Percentiles rank a stretch among this genome's conserved stretches.
Evolutionary conservation across 345 rosid genomes (phyloP).

Genomic region (Linum tenue): DNA sequence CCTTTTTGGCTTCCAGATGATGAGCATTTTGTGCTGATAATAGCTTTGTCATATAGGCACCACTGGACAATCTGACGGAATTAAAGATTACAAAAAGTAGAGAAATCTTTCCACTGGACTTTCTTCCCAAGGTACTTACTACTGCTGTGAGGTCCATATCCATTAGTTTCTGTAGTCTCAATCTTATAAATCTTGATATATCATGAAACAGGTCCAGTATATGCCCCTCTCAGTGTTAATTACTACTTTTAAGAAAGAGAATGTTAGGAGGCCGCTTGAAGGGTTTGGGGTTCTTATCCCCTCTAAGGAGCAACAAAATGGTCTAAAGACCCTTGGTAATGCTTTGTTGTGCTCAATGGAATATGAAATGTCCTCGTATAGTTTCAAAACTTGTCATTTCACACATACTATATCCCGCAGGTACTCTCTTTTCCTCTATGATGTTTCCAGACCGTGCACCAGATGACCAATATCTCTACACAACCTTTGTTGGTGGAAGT

Average conservation of each 20-base stretch:
- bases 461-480: slow-evolving; percentile 55
- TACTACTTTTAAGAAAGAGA: slow-evolving; percentile 78
- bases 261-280: slow-evolving; percentile 76
- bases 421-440: slow-evolving; percentile 89
- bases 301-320: slow-evolving; percentile 72
- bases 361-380: not conserved
- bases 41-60: slow-evolving; percentile 50
- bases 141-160: slow-evolving; percentile 8
- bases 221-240: slow-evolving; percentile 76
- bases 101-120: slow-evolving; percentile 47
- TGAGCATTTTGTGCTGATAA: slow-evolving; percentile 11
- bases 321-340: slow-evolving; percentile 80
- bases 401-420: slow-evolving; percentile 26
- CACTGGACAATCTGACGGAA: slow-evolving; percentile 65
- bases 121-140: slow-evolving; percentile 76
- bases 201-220: slow-evolving; percentile 47
- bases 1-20: slow-evolving; percentile 6
- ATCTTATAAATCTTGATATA: slow-evolving; percentile 8
- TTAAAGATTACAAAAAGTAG: slow-evolving; percentile 55
- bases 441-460: slow-evolving; percentile 97
- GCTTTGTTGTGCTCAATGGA: not conserved
- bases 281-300: slow-evolving; percentile 97
- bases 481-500: slow-evolving; percentile 91
- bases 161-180: not conserved
- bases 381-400: not conserved